A percentile compares a stretch with the other conserved stretches of the same genome.
phyloP scores from a whole-genome alignment of 2,329 filamentous ascomycete species.

The Colletotrichum tabaci region DNA sequence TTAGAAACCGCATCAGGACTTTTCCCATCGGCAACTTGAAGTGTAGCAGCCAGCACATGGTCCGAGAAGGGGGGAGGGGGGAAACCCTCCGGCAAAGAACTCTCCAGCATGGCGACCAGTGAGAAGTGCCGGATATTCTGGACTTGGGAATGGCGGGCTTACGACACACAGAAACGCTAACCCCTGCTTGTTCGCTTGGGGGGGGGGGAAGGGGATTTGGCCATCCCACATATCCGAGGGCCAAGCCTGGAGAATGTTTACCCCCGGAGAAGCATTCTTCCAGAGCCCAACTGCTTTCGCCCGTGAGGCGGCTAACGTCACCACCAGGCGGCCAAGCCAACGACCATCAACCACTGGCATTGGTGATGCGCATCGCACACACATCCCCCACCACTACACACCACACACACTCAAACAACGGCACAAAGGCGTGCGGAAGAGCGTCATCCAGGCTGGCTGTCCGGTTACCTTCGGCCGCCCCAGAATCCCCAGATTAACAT shows the following conservation, averaged over 20 bases:
- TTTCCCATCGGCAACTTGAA: constrained; percentile 25
- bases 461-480: constrained; percentile 36
- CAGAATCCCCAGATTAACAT: constrained; percentile 18
- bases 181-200: not conserved
- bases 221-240: constrained; percentile 13
- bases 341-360: constrained; percentile 24
- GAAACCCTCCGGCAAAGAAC: constrained; percentile 35
- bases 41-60: not conserved
- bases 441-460: constrained; percentile 14
- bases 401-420: not conserved
- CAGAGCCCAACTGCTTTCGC: not conserved
- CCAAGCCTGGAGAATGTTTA: constrained; percentile 38
- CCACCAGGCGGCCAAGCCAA: constrained; percentile 21
- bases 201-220: too few species aligned
- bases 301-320: constrained; percentile 5
- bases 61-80: not conserved
- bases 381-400: constrained; percentile 2
- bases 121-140: constrained; percentile 31
- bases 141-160: constrained; percentile 24
- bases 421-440: constrained; percentile 22
- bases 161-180: not conserved
- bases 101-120: constrained; percentile 32
- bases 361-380: constrained; percentile 21
- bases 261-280: constrained; percentile 37
- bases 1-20: constrained; percentile 22